phyloP scores from a whole-genome alignment of 2,329 filamentous ascomycete genomes.

The Rhynchosporium agropyri region DNA sequence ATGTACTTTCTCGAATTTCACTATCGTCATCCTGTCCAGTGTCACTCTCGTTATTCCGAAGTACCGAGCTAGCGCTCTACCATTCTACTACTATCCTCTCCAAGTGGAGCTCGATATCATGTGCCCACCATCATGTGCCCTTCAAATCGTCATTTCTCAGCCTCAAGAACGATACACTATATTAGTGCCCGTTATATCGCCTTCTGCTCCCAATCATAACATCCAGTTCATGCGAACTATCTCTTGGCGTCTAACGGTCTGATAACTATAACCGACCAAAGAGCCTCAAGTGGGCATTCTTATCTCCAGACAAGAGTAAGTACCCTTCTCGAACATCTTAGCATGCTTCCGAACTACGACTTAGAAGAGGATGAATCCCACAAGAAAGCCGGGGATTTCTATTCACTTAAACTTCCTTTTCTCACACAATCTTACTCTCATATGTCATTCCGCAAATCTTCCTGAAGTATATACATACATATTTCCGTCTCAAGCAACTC shows the following conservation, averaged over 20 bases:
- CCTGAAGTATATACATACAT: not conserved
- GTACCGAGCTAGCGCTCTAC: not conserved
- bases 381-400: not conserved
- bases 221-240: not conserved
- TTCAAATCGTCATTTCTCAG: not conserved
- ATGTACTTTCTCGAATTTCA: too few relatives aligned
- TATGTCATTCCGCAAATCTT: too few relatives aligned
- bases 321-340: slow-evolving; percentile 4
- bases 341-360: not conserved
- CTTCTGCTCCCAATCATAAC: not conserved
- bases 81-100: not conserved
- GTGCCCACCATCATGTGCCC: not conserved
- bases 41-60: too few relatives aligned
- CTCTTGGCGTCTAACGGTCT: not conserved
- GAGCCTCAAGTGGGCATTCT: not conserved
- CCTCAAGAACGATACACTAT: not conserved
- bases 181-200: not conserved
- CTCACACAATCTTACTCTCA: too few relatives aligned
- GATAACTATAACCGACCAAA: not conserved
- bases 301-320: not conserved
- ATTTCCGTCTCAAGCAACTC: not conserved
- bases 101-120: not conserved
- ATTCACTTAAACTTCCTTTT: not conserved
- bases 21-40: not conserved
- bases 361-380: not conserved